Base-by-base conservation (phyloP, 768 basidiomycete genomes). In the Lentinus tigrinus region DNA sequence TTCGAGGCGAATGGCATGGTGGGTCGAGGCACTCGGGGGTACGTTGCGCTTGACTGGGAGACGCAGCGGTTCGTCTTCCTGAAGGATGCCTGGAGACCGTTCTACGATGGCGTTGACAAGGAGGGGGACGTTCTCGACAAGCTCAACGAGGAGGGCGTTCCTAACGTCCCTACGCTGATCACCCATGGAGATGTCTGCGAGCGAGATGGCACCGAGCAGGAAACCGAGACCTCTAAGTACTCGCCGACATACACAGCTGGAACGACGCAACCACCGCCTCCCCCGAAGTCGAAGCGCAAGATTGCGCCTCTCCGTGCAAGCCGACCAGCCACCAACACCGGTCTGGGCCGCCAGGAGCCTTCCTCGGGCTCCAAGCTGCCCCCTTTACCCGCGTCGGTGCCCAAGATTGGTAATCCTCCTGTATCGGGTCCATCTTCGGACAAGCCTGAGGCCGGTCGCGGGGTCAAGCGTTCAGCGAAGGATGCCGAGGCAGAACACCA, bases 61-160 rank as follows among this genome's bases (percentile, higher is more conserved):
- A 28, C 36, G 17, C 24, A 46, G 14, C 36, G 46, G 14, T 52
- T 63, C 19, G 56, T 52, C 24, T 63, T 57, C 38, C 23, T 63
- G 26, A 60, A 61, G 53, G 63, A 63, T 52, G 50, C 47, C 11
- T 63, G 63, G 63, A 40, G 58, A 7, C 38, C 38, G 3, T 52
- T 14, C 36, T 54, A 52, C 7, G 13, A 4, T 4, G 49, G 13
- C 17, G 34, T 53, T 9, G 26, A 43, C 13, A 34, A 36, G 6
- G 63, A 63, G 26, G 53, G 59, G 8, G 43, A 50, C n/a, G 51
- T 58, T 5, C 43, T 56, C 31, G 6, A 16, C 21, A 14, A 23
- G 9, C 42, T 63, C 28, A 43, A 44, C 19, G 3, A 27, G 26
- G 21, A 38, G 19, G 3, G 24, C 5, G 17, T 37, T 13, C 26